Evolutionary conservation across 768 basidiomycete species (phyloP).

Genomic region (Saitozyma sp.): DNA sequence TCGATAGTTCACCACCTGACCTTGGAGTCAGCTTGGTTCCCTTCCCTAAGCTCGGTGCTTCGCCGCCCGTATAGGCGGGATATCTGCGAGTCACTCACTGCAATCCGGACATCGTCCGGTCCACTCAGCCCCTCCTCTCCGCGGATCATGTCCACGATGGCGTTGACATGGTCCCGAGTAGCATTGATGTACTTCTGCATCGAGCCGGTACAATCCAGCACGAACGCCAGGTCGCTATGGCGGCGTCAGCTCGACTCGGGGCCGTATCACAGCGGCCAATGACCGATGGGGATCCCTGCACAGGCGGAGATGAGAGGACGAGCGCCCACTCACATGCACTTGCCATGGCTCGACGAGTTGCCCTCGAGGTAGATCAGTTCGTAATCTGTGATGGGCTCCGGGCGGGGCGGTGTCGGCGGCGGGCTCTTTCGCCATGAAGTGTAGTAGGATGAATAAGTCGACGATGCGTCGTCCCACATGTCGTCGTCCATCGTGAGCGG

Average conservation of each 20-base stretch:
- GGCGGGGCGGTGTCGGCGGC: constrained; percentile 13
- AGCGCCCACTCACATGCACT: constrained; percentile 38
- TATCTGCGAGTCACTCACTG: constrained; percentile 31
- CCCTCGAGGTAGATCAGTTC: constrained; percentile 32
- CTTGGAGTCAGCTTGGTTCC: background rate
- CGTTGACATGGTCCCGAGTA: constrained; percentile 92
- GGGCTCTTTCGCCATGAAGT: constrained; percentile 11
- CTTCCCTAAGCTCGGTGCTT: background rate
- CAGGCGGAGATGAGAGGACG: background rate
- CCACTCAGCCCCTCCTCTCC: constrained; percentile 87
- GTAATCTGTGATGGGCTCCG: constrained; percentile 29
- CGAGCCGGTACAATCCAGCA: constrained; percentile 86
- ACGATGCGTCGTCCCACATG: constrained; percentile 28
- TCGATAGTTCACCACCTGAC: constrained; percentile 84
- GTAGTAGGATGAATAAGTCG: constrained; percentile 22
- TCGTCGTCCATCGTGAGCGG: constrained; percentile 28
- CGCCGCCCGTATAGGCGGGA: too few species aligned
- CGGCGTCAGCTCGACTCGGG: background rate
- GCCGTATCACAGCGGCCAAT: background rate
- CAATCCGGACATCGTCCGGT: constrained; percentile 84
- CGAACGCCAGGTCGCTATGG: constrained; percentile 77
- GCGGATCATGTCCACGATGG: constrained; percentile 91
- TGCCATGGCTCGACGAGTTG: constrained; percentile 20
- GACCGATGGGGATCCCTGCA: background rate
- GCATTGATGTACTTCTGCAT: constrained; percentile 51